These are phyloP conservation scores for Phytophthora multivora DNA, from an alignment of 352 stramenopile genomes.

Conservation along the genomic window DNA sequence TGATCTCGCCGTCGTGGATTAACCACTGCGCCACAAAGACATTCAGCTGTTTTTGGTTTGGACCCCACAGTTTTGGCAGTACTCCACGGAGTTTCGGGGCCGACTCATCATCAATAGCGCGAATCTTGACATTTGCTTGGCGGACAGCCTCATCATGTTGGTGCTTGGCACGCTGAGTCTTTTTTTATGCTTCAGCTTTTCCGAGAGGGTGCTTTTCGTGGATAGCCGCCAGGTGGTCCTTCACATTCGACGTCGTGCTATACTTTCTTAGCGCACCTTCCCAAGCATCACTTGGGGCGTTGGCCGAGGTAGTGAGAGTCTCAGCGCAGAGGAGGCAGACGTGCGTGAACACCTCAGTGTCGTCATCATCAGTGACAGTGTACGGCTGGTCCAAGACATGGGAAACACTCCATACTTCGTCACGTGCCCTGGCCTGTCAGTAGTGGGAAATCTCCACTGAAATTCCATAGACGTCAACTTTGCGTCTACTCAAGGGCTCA, in stretches of 20 bases:
- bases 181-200: background rate
- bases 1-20: background rate
- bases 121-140: background rate
- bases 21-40: constrained; percentile 5
- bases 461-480: background rate
- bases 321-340: background rate
- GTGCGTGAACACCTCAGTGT: background rate
- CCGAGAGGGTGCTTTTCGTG: background rate
- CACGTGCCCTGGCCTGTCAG: background rate
- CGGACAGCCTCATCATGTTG: background rate
- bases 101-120: no score
- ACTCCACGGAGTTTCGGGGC: background rate
- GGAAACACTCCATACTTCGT: background rate
- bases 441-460: background rate
- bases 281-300: background rate
- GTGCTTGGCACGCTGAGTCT: background rate
- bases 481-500: background rate
- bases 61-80: background rate
- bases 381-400: background rate
- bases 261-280: background rate
- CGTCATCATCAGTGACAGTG: background rate
- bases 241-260: background rate
- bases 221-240: background rate
- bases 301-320: background rate
- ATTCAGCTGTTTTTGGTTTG: background rate